These are phyloP conservation scores for Eremothecium sinecaudum DNA, from an alignment of 1,139 yeast species.

Conservation along the genomic window DNA sequence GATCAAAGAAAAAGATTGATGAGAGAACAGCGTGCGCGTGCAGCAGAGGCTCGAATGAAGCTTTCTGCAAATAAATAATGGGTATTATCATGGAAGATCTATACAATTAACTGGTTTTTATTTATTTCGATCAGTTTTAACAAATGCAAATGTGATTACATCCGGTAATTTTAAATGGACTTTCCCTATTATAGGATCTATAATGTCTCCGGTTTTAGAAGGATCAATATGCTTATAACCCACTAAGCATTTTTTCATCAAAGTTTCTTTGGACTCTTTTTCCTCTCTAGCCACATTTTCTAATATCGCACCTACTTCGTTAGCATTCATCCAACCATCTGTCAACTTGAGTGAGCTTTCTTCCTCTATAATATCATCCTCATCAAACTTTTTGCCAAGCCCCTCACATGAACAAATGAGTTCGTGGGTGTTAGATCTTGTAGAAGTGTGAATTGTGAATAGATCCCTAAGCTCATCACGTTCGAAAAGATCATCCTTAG, in stretches of 20 bases:
- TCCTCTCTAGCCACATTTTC: conserved; percentile 28
- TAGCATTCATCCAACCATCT: conserved; percentile 45
- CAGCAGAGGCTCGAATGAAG: conserved; percentile 82
- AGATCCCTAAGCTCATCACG: conserved; percentile 62
- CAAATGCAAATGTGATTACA: conserved; percentile 23
- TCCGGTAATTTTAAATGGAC: conserved; percentile 10
- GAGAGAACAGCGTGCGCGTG: conserved; percentile 93
- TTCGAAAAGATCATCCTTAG: conserved; percentile 47
- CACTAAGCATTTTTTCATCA: conserved; percentile 48
- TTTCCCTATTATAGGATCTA: conserved; percentile 21
- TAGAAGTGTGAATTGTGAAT: conserved; percentile 47
- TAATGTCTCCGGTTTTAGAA: conserved; percentile 8
- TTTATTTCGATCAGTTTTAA: conserved; percentile 13
- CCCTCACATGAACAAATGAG: conserved; percentile 64
- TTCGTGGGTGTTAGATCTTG: conserved; percentile 74
- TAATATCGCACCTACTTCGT: conserved; percentile 35
- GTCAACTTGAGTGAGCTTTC: conserved; percentile 22
- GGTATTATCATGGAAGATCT: too few relatives aligned
- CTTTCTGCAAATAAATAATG: too few relatives aligned
- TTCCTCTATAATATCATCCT: conserved; percentile 15
- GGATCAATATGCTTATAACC: conserved; percentile 60
- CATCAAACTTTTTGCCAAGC: conserved; percentile 24
- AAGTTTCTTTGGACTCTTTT: conserved; percentile 29
- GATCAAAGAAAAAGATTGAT: conserved; percentile 69
- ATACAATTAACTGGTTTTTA: too few relatives aligned